These are phyloP conservation scores for Adansonia digitata DNA, from an alignment of 345 rosid genomes.

Conservation along the genomic window DNA sequence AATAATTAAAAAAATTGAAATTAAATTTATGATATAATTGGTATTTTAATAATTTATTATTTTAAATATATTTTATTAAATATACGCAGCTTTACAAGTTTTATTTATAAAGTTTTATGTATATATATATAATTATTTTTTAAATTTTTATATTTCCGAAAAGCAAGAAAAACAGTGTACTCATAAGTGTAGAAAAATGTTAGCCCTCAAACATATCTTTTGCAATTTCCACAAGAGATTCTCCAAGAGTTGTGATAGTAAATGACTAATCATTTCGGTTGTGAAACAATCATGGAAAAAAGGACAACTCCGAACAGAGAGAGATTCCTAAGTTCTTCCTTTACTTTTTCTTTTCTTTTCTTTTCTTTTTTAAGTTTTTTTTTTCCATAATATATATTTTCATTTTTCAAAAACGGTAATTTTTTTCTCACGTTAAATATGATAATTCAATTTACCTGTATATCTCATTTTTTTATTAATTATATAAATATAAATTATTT, in stretches of 20 bases:
- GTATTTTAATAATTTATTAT: no score
- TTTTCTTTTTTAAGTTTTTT: background rate
- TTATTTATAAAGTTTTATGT: no score
- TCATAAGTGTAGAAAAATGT: constrained; percentile 7
- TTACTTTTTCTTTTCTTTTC: background rate
- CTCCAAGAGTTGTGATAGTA: constrained; percentile 28
- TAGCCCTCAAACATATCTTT: constrained; percentile 20
- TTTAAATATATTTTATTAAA: no score
- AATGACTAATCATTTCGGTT: constrained; percentile 29
- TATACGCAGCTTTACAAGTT: no score
- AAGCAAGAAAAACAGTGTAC: background rate
- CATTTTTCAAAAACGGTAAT: no score
- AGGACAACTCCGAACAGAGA: constrained; percentile 1
- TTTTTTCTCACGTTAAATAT: no score
- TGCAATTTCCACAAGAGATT: constrained; percentile 31
- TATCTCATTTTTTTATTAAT: no score
- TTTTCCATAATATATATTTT: background rate
- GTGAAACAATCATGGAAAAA: constrained; percentile 31
- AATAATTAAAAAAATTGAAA: no score
- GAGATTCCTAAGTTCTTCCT: constrained; percentile 19
- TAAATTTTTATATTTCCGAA: background rate
- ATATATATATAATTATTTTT: no score
- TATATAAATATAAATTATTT: no score
- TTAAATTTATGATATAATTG: no score
- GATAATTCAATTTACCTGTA: no score